Evolutionary conservation across 345 rosid genomes (phyloP).

Genomic region (Trapa bicornis): DNA sequence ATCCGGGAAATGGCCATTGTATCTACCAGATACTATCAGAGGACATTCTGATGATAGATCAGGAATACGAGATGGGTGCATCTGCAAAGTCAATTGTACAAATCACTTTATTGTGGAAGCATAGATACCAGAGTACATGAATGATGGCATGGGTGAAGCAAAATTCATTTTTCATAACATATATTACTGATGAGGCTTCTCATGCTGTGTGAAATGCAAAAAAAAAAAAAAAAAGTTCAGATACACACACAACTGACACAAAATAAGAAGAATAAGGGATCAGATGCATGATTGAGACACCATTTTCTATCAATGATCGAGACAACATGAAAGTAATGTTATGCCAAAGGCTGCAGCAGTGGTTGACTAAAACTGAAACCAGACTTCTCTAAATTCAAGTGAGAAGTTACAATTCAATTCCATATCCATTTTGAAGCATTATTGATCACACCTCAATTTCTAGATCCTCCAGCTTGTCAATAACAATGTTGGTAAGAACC

Average conservation of each 20-base stretch:
- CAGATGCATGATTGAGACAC: neutral
- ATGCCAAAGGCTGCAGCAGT: neutral
- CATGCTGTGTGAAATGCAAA: neutral
- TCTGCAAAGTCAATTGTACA: conserved; percentile 19
- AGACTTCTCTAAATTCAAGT: neutral
- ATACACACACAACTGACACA: too few species aligned
- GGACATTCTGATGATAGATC: conserved; percentile 56
- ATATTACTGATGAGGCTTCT: neutral
- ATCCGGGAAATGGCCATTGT: conserved; percentile 49
- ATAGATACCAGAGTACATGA: neutral
- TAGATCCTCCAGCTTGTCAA: conserved; percentile 49
- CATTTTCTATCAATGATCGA: too few species aligned
- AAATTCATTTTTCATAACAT: neutral
- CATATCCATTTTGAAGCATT: neutral
- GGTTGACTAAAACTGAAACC: neutral
- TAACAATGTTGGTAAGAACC: conserved; percentile 41
- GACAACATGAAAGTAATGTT: neutral
- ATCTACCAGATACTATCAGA: conserved; percentile 53
- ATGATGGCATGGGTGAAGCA: neutral
- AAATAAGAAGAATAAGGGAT: too few species aligned
- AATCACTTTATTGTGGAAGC: neutral
- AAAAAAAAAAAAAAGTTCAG: neutral
- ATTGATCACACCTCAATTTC: conserved; percentile 58
- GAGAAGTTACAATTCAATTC: neutral
- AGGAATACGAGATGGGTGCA: conserved; percentile 43